Conservation (phyloP, 495 filamentous ascomycete species). For the Trichoderma orchidacearum region DNA sequence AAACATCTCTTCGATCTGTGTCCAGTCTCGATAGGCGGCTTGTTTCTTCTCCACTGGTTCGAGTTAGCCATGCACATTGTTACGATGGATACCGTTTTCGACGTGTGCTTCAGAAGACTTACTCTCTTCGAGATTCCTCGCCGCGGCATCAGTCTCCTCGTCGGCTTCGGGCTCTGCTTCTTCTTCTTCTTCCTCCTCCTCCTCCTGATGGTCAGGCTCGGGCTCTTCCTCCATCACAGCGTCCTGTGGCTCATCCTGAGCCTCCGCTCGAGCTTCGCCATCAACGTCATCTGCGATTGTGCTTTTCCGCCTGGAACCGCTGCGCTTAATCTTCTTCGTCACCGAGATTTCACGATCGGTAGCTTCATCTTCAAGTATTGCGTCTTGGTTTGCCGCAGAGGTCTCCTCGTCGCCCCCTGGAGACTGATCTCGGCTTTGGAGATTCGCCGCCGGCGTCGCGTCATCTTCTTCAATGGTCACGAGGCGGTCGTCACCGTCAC, state of each 20-base stretch:
- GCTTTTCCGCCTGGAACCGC: slow-evolving; percentile 19
- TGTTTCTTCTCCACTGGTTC: slow-evolving; percentile 60
- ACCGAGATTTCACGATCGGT: slow-evolving; percentile 9
- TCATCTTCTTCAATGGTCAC: slow-evolving; percentile 13
- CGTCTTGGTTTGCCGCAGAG: slow-evolving; percentile 9
- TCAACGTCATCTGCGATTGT: slow-evolving; percentile 20
- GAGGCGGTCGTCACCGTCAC: slow-evolving; percentile 12
- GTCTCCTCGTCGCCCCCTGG: slow-evolving; percentile 23
- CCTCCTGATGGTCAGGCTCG: slow-evolving; percentile 23
- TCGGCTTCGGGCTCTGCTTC: slow-evolving; percentile 34
- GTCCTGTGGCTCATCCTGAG: slow-evolving; percentile 16
- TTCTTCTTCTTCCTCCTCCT: slow-evolving; percentile 35
- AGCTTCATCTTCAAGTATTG: slow-evolving; percentile 13
- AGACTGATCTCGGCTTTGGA: slow-evolving; percentile 24
- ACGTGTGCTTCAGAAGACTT: slow-evolving; percentile 17
- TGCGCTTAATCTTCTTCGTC: slow-evolving; percentile 24
- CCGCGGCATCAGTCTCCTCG: slow-evolving; percentile 37
- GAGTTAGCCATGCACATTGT: slow-evolving; percentile 22
- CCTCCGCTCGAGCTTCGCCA: slow-evolving; percentile 13
- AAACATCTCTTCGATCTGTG: slow-evolving; percentile 71
- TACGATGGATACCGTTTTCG: too few relatives aligned
- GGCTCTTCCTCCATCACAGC: slow-evolving; percentile 17
- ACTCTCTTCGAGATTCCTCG: slow-evolving; percentile 66
- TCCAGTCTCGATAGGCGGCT: slow-evolving; percentile 65
- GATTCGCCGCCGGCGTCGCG: slow-evolving; percentile 24